Evolutionary conservation across 345 rosid species (phyloP).

Genomic region (Eutrema heterophyllum): DNA sequence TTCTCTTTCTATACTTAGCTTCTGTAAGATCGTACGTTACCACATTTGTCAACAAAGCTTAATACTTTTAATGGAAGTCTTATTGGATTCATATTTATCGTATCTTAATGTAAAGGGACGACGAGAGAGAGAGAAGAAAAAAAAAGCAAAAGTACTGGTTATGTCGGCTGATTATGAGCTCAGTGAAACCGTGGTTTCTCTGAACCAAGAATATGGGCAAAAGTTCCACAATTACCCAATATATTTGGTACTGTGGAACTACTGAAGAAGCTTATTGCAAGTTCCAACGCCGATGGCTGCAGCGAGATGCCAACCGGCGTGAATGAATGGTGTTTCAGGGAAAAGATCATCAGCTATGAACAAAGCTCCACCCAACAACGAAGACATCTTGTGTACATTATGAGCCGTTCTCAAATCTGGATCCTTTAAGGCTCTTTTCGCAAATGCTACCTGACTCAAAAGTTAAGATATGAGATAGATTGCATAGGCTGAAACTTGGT

Average conservation of each 20-base stretch:
- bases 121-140: not conserved
- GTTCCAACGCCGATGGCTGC: conserved; percentile 92
- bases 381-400: conserved; percentile 62
- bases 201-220: conserved; percentile 24
- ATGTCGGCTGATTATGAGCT: conserved; percentile 29
- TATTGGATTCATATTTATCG: not conserved
- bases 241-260: conserved; percentile 16
- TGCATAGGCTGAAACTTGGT: not conserved
- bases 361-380: conserved; percentile 74
- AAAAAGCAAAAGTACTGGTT: not conserved
- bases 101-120: not conserved
- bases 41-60: not conserved
- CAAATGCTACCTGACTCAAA: conserved; percentile 63
- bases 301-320: conserved; percentile 98
- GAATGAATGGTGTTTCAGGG: conserved; percentile 73
- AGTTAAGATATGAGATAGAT: conserved; percentile 5
- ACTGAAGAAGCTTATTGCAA: conserved; percentile 89
- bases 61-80: not conserved
- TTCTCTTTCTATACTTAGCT: not conserved
- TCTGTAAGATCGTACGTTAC: not conserved
- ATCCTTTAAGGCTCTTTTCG: conserved; percentile 69
- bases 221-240: conserved; percentile 17
- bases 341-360: conserved; percentile 89
- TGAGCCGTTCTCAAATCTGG: conserved; percentile 75
- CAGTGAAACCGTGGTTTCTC: conserved; percentile 17